phyloP scores from a whole-genome alignment of 176 grass and related monocot species.

The Melocanna baccifera region DNA sequence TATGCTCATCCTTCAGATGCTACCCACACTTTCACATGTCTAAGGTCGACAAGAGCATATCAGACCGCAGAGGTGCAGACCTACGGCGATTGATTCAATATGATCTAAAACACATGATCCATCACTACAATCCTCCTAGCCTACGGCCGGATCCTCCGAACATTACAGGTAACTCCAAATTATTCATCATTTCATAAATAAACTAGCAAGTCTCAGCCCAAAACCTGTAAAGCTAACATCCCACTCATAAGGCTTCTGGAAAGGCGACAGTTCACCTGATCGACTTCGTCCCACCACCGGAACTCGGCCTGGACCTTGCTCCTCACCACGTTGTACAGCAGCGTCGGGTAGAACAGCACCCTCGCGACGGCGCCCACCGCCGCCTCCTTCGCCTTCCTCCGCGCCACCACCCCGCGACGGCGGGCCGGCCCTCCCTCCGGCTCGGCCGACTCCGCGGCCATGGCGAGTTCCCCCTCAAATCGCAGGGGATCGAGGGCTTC shows the following conservation, averaged over 20 bases:
- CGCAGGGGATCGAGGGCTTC: neutral
- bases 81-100: neutral
- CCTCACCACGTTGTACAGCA: slow-evolving; percentile 80
- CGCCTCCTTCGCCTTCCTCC: slow-evolving; percentile 61
- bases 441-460: slow-evolving; percentile 30
- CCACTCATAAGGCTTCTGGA: neutral
- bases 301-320: slow-evolving; percentile 86
- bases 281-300: slow-evolving; percentile 94
- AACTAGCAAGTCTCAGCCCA: neutral
- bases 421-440: neutral
- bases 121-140: neutral
- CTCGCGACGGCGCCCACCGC: slow-evolving; percentile 64
- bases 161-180: neutral
- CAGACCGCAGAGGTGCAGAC: neutral
- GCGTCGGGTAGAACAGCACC: slow-evolving; percentile 82
- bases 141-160: neutral
- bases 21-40: neutral
- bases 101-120: neutral
- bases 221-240: neutral
- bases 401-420: neutral
- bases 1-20: neutral
- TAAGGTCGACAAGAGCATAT: neutral
- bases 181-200: neutral
- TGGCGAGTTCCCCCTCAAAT: neutral
- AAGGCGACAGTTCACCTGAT: slow-evolving; percentile 46